Conservation (phyloP, 805 yeast species). For the Zygosaccharomyces kombuchaensis region DNA sequence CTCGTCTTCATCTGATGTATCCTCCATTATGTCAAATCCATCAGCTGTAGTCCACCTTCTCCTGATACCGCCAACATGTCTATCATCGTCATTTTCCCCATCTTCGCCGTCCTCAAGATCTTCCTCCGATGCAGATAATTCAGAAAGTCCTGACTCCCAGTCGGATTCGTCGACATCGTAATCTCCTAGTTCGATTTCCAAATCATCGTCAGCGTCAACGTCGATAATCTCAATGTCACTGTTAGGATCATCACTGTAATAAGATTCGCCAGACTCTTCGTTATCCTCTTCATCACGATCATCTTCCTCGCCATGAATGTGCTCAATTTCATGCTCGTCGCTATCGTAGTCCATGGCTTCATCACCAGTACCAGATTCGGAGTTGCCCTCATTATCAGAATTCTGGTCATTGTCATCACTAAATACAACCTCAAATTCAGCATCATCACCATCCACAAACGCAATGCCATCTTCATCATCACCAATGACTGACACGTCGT, state of each 20-base stretch:
- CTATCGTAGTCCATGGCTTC: conserved; percentile 21
- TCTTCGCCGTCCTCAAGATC: conserved; percentile 34
- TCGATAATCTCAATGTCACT: conserved; percentile 25
- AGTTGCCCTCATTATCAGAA: conserved; percentile 22
- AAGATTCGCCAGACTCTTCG: conserved; percentile 31
- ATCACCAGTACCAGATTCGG: conserved; percentile 15
- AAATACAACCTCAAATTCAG: conserved; percentile 33
- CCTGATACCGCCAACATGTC: conserved; percentile 19
- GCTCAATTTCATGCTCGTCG: conserved; percentile 29
- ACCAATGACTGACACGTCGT: conserved; percentile 44
- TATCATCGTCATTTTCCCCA: conserved; percentile 21
- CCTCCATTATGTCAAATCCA: conserved; percentile 30
- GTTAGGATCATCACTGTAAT: conserved; percentile 19
- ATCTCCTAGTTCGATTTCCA: conserved; percentile 34
- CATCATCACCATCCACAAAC: conserved; percentile 37
- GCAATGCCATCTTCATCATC: conserved; percentile 41
- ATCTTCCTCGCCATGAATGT: conserved; percentile 33
- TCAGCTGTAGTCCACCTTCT: conserved; percentile 31
- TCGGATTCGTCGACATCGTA: conserved; percentile 35
- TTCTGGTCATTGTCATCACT: conserved; percentile 35
- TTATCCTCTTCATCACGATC: conserved; percentile 27
- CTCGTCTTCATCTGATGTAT: conserved; percentile 31
- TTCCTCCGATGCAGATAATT: conserved; percentile 29
- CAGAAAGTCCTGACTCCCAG: conserved; percentile 37
- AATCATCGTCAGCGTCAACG: conserved; percentile 30